phyloP scores from a whole-genome alignment of 108 stramenopile species.

The Nannochloropsis gaditana region DNA sequence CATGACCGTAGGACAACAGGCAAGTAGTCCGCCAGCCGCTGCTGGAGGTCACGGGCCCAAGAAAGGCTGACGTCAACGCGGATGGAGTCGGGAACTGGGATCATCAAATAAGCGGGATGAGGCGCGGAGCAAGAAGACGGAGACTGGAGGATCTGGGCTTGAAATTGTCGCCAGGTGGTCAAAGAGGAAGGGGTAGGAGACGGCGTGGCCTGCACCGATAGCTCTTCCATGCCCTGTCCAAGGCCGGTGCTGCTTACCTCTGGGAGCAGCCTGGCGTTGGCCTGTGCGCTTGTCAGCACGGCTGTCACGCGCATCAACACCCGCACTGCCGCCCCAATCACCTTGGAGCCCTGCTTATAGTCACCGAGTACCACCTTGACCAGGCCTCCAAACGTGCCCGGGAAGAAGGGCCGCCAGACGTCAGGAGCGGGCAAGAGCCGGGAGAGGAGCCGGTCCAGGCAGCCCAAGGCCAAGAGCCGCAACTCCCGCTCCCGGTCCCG shows the following conservation, averaged over 20 bases:
- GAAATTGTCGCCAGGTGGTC: neutral
- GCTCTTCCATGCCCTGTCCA: neutral
- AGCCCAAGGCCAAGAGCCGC: neutral
- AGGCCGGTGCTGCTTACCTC: too few relatives aligned
- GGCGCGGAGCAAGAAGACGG: neutral
- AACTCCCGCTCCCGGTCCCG: neutral
- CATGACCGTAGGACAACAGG: neutral
- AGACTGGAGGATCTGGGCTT: neutral
- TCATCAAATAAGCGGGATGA: neutral
- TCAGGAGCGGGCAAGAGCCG: neutral
- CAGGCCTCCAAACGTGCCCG: neutral
- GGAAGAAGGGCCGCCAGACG: neutral
- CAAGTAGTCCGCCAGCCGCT: neutral
- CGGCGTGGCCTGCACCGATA: neutral
- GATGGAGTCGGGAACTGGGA: neutral
- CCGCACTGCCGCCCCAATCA: neutral
- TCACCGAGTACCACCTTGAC: conserved; percentile 2
- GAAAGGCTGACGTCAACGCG: neutral
- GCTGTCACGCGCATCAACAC: neutral
- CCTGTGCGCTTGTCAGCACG: neutral
- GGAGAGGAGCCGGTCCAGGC: neutral
- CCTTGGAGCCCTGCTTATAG: neutral
- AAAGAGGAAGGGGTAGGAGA: neutral
- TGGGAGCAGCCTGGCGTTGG: neutral
- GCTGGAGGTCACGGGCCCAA: neutral